Conservation (phyloP, 1,284 basidiomycete genomes). For the Trichosporon faecale region DNA sequence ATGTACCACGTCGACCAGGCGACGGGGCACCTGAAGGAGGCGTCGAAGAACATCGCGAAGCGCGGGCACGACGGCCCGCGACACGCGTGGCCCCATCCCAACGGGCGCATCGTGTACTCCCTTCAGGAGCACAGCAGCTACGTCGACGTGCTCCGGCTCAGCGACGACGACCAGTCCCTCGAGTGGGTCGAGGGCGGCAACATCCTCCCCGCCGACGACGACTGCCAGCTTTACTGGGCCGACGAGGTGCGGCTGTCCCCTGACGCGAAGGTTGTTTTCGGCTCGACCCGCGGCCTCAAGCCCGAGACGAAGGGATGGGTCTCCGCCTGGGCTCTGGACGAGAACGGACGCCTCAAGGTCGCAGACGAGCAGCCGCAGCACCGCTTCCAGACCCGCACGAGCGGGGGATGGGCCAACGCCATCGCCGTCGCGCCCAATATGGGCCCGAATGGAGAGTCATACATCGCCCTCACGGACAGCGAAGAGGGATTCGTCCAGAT, state of each 20-base stretch:
- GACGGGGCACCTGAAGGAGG: constrained; percentile 36
- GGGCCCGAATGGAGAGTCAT: constrained; percentile 30
- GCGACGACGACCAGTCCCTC: constrained; percentile 18
- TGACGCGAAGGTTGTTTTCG: constrained; percentile 30
- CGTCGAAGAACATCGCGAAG: constrained; percentile 46
- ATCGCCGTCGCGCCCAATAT: constrained; percentile 45
- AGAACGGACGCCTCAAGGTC: constrained; percentile 22
- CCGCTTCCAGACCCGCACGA: constrained; percentile 45
- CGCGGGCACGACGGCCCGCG: constrained; percentile 50
- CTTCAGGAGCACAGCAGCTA: constrained; percentile 33
- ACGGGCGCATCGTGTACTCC: constrained; percentile 49
- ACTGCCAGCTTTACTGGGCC: constrained; percentile 36
- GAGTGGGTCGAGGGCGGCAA: constrained; percentile 26
- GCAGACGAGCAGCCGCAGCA: constrained; percentile 18
- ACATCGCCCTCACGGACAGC: constrained; percentile 47
- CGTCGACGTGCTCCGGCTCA: constrained; percentile 28
- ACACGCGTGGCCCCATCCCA: constrained; percentile 51
- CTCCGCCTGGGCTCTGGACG: constrained; percentile 41
- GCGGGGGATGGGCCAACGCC: constrained; percentile 54
- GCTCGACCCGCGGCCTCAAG: constrained; percentile 48
- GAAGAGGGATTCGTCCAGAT: constrained; percentile 48
- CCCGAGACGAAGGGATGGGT: constrained; percentile 45
- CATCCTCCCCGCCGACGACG: constrained; percentile 24
- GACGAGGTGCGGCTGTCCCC: constrained; percentile 50
- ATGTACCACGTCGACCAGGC: constrained; percentile 41